Base-by-base conservation (phyloP, 257 asterid genomes). In the Nicotiana tabacum region DNA sequence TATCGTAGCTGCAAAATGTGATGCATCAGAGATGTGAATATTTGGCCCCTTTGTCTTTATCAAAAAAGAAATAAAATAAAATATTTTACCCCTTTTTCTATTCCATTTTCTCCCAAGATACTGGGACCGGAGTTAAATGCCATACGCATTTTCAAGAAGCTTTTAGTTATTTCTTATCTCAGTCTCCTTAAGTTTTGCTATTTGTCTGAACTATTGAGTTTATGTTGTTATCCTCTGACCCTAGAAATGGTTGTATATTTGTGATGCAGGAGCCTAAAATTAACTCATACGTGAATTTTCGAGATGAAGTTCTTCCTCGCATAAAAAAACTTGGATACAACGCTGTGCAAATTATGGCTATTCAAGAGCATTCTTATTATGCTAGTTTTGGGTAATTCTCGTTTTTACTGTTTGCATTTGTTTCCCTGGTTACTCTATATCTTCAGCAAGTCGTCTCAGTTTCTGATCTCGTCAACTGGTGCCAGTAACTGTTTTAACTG, bases 311-410 rank as follows among this genome's bases (percentile, higher is more conserved):
- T 62, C 99, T 96, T 74, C 99, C 98, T 67, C 99, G 99, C 43
- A 94, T 96, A 87, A 96, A 96, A 92, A 89, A 79, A 87, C 97
- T 96, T 84, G 99, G 99, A 55, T 96, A 96, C 82, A 96, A 96
- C 87, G 99, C 98, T 65, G 97, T 96, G 89, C 99, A 96, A 89
- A 90, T 96, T 68, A 96, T 96, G 99, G 99, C 99, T 82, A 96
- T 96, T 87, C 99, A 94, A 90, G 99, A 96, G 94, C 99, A 96
- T 88, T 93, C 99, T 51, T 96, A 96, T 86, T 96, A 96, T 90
- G 99, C 98, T 85, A 93, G 99, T 87, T 96, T 96, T 85, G 99
- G 99, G 99, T 96, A 96, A 81, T 82, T 61, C 32, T 79, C 67
- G 33, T 9, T 81, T 78, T 65, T 77, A 33, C 43, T 74, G 82